Percentiles rank a stretch among this genome's conserved stretches.
phyloP scores from a whole-genome alignment of 768 basidiomycete species.

The Naganishia friedmannii region DNA sequence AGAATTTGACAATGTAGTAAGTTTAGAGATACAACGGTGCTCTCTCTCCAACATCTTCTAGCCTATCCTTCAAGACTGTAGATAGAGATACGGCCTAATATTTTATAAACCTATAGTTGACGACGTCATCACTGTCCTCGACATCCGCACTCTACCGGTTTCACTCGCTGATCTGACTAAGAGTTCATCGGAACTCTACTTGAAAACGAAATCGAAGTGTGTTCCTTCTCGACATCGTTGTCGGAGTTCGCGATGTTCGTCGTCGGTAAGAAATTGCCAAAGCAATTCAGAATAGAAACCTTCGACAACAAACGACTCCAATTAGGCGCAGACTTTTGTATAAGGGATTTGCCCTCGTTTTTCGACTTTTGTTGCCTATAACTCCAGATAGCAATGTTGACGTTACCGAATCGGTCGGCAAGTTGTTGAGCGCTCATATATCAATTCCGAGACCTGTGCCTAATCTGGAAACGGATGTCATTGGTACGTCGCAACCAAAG shows the following conservation, averaged over 20 bases:
- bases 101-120: too few species aligned
- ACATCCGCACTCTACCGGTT: too few species aligned
- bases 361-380: not conserved
- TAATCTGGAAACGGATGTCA: not conserved
- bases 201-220: not conserved
- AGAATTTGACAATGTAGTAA: too few species aligned
- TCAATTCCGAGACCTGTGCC: not conserved
- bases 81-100: too few species aligned
- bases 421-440: not conserved
- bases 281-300: not conserved
- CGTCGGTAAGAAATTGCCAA: not conserved
- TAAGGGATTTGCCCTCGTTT: not conserved
- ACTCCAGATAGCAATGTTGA: not conserved
- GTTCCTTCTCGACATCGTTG: not conserved
- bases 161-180: too few species aligned
- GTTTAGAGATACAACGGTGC: too few species aligned
- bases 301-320: not conserved
- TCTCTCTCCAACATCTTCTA: too few species aligned
- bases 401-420: not conserved
- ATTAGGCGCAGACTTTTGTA: not conserved
- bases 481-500: not conserved
- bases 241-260: conserved; percentile 5
- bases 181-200: too few species aligned
- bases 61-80: too few species aligned
- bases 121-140: too few species aligned